phyloP scores from a whole-genome alignment of 2,329 filamentous ascomycete genomes.

The Erysiphe neolycopersici region DNA sequence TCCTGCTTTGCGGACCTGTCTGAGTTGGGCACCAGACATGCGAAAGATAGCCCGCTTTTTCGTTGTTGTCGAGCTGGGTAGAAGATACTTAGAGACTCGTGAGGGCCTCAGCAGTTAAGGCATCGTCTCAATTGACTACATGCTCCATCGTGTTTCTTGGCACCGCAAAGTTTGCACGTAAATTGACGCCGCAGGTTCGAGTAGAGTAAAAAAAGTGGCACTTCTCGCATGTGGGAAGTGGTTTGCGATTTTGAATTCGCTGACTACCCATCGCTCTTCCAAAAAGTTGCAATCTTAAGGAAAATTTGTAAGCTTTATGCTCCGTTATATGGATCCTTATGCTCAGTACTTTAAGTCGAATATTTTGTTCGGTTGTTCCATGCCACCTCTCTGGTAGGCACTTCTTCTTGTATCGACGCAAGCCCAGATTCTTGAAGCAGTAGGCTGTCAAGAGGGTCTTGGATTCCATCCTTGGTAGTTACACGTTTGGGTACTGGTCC shows the following conservation, averaged over 20 bases:
- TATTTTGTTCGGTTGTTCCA: background rate
- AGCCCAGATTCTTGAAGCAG: background rate
- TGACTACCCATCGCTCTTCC: background rate
- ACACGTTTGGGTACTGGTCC: background rate
- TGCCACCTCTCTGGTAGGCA: background rate
- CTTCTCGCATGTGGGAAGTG: too few relatives aligned
- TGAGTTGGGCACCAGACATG: background rate
- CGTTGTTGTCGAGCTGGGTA: background rate
- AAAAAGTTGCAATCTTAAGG: background rate
- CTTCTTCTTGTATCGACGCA: too few relatives aligned
- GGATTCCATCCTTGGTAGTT: background rate
- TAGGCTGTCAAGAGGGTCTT: background rate
- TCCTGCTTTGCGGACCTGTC: background rate
- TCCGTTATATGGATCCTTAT: background rate
- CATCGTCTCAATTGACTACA: background rate
- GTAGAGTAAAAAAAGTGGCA: too few relatives aligned
- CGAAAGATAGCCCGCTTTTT: background rate
- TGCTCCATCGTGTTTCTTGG: background rate
- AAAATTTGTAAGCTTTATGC: background rate
- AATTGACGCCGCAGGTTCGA: background rate
- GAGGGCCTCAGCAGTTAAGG: background rate
- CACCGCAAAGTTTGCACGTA: background rate
- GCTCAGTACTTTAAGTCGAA: background rate
- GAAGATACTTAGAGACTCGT: background rate
- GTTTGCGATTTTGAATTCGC: background rate